Evolutionary conservation across 352 stramenopile genomes (phyloP), one percentile per base, ranked within the genome.

Genomic region (Globisporangium carolinianum): DNA sequence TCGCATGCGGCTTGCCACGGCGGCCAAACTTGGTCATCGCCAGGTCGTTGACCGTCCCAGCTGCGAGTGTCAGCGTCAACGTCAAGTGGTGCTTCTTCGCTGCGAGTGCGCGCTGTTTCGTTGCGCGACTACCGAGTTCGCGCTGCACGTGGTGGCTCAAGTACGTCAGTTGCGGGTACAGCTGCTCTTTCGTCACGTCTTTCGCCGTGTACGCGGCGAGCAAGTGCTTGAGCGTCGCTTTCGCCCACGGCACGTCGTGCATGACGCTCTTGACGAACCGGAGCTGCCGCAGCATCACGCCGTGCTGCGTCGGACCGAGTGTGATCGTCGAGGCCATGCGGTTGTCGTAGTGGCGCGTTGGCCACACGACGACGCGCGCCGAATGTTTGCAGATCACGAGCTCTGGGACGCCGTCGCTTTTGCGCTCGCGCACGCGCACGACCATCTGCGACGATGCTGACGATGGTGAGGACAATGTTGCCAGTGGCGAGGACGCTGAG

Each of bases 191-290:
- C 5, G 69, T 71, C 14, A 87, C 67, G 36, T 88, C 70, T 43
- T 93, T 89, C 47, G 80, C 72, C 14, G 79, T 93, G 62, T 93
- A 93, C 4, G 69, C 65, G 1, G 79, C 74, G 18, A 93, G 51
- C 17, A 93, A 57, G 12, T 81, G 66, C 14, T 79, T 79, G 10
- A 93, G 55, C 41, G 87, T 78, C 5, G 76, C 65, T 61, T 93
- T 93, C 1, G 80, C 83, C 83, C 83, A 93, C 41, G 83, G 80
- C n/a, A 91, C 66, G 18, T 93, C 76, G 53, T 91, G 77, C 83
- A 91, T 93, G 49, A 88, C 79, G 7, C 71, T 76, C 65, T 90
- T 91, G 45, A 93, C 73, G 63, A 87, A 93, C n/a, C 83, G 80
- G 18, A 93, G 57, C 51, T 93, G 83, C 3, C 72, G 67, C n/a